phyloP scores from a whole-genome alignment of 2,329 filamentous ascomycete species.

The Paramyrothecium sp. region DNA sequence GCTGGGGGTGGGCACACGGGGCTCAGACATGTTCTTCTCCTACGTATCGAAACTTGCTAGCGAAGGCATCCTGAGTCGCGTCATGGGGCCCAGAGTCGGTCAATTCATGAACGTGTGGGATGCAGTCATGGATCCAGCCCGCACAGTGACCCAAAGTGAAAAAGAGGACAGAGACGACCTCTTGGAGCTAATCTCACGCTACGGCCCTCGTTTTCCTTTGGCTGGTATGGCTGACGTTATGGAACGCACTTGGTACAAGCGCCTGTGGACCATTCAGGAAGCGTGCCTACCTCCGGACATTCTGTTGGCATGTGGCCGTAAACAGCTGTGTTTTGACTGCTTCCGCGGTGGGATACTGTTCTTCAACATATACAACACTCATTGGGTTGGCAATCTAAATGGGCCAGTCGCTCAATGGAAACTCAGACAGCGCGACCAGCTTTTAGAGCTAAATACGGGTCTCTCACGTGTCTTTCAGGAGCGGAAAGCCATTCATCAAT shows the following conservation, averaged over 20 bases:
- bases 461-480: conserved; percentile 25
- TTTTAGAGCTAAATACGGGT: conserved; percentile 17
- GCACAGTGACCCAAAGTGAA: conserved; percentile 12
- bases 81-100: conserved; percentile 18
- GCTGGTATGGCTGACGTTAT: conserved; percentile 23
- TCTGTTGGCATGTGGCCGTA: conserved; percentile 23
- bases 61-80: conserved; percentile 16
- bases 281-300: conserved; percentile 20
- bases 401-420: conserved; percentile 10
- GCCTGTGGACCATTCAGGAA: conserved; percentile 34
- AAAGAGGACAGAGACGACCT: conserved; percentile 24
- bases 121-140: conserved; percentile 22
- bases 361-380: conserved; percentile 26
- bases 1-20: conserved; percentile 20
- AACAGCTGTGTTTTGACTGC: conserved; percentile 20
- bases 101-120: conserved; percentile 24
- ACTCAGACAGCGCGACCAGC: conserved; percentile 10
- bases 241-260: conserved; percentile 24
- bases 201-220: conserved; percentile 20
- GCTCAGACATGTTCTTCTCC: conserved; percentile 17
- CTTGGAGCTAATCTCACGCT: conserved; percentile 16
- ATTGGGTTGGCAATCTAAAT: conserved; percentile 17
- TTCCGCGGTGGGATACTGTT: conserved; percentile 22
- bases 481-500: conserved; percentile 24
- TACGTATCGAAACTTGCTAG: conserved; percentile 10